A percentile compares a stretch with the other conserved stretches of the same genome.
Evolutionary conservation across 495 filamentous ascomycete species (phyloP).

Genomic region (Lasiosphaeria hispida): DNA sequence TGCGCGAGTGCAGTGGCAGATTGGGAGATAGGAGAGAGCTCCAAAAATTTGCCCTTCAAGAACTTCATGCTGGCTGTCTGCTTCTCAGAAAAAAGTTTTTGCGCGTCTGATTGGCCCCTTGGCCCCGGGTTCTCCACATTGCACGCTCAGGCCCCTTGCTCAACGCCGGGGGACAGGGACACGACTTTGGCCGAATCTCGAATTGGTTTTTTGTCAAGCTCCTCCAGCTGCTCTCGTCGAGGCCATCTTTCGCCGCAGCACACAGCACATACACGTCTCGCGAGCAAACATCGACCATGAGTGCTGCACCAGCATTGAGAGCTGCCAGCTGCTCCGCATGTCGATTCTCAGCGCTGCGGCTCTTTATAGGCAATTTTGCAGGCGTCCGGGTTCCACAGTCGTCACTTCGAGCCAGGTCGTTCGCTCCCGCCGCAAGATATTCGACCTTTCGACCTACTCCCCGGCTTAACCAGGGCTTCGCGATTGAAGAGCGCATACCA

Average conservation of each 20-base stretch:
- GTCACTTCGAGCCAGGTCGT: background rate
- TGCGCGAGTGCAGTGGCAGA: background rate
- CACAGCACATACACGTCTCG: background rate
- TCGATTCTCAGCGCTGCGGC: conserved; percentile 24
- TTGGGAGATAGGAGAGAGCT: conserved; percentile 8
- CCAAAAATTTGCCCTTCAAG: conserved; percentile 14
- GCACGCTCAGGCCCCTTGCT: too few relatives aligned
- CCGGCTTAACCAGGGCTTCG: conserved; percentile 12
- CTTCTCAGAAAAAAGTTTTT: conserved; percentile 1
- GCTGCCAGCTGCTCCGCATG: conserved; percentile 30
- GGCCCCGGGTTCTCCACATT: background rate
- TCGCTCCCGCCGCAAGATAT: conserved; percentile 12
- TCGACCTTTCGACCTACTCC: conserved; percentile 26
- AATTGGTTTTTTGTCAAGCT: too few relatives aligned
- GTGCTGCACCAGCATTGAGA: conserved; percentile 19
- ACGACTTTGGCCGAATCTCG: too few relatives aligned
- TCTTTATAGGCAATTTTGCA: conserved; percentile 20
- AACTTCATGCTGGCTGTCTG: conserved; percentile 3
- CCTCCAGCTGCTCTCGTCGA: background rate
- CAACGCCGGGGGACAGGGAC: background rate
- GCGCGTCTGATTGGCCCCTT: conserved; percentile 1
- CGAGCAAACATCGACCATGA: conserved; percentile 10
- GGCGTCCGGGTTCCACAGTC: conserved; percentile 8
- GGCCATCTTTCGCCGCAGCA: background rate
- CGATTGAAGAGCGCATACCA: conserved; percentile 22